Conservation (phyloP, 164 flowering plant genomes). For the Aristolochia contorta region DNA sequence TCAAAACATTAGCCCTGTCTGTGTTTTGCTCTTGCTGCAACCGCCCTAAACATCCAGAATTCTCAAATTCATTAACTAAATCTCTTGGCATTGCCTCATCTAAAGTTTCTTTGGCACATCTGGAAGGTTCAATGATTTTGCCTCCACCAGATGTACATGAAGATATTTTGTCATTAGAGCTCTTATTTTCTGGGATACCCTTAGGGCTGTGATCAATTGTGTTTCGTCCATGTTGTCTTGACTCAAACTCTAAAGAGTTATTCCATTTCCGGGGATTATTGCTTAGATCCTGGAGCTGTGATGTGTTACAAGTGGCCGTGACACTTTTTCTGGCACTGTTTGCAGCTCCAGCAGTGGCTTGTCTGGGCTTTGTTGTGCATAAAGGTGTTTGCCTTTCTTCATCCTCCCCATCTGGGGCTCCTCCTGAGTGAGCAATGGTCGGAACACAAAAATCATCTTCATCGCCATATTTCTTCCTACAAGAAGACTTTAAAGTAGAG, state of each 20-base stretch:
- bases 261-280: background rate
- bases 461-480: constrained; percentile 25
- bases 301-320: no score
- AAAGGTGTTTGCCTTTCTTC: constrained; percentile 20
- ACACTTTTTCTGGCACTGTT: constrained; percentile 7
- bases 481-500: constrained; percentile 13
- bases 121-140: constrained; percentile 15
- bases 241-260: constrained; percentile 8
- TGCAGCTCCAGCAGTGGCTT: constrained; percentile 5
- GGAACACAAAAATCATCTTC: constrained; percentile 77
- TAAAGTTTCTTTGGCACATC: constrained; percentile 17
- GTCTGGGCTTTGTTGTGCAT: constrained; percentile 12
- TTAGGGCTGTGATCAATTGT: constrained; percentile 13
- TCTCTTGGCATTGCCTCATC: constrained; percentile 8
- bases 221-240: constrained; percentile 16
- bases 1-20: constrained; percentile 15
- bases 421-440: constrained; percentile 27
- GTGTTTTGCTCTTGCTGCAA: constrained; percentile 15
- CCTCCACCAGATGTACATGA: constrained; percentile 16
- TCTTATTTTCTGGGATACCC: constrained; percentile 12
- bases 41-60: constrained; percentile 12
- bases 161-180: constrained; percentile 10
- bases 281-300: background rate
- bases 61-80: constrained; percentile 11
- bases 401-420: constrained; percentile 6